Base-by-base conservation (phyloP, 352 stramenopile species). In the Elongisporangium undulatum region DNA sequence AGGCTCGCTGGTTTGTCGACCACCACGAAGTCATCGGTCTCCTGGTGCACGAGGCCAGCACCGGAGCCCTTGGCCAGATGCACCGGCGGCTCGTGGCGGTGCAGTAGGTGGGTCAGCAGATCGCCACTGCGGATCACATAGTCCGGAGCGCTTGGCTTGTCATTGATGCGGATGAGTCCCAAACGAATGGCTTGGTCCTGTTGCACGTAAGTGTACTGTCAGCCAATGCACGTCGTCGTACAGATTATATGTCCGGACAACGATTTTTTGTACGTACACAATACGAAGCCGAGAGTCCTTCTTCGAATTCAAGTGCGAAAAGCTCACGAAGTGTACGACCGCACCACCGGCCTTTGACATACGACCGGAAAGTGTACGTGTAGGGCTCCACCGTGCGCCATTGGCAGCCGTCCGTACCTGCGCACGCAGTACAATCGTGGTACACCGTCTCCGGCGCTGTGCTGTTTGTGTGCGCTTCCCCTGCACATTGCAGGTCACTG, bases 71-170 rank as follows among this genome's bases (percentile, higher is more conserved):
- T 23, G 15, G 69, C 51, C 22, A 72, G 41, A 62, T 85, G 78
- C 3, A 98, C 85, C 29, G 75, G 80, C 19, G 96, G 94, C 72
- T 99, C 96, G 67, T 98, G 94, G 26, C 94, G 90, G 85, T 98
- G 94, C 38, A 96, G 83, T 17, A 80, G 73, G 68, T 99, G 94
- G 19, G 77, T 80, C 6, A 99, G 64, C 45, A 96, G 80, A 66
- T 99, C 94, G 19, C 75, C 78, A 24, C 82, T 80, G 56, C 89
- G 75, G 52, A 98, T 71, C 19, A 72, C 62, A 51, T 95, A 89
- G 39, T 83, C 65, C 7, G 75, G 58, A 58, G 62, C 29, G 3
- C 82, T 74, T 16, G 69, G 64, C 9, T 76, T 63, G 39, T 79
- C 80, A 49, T 96, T 97, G 19, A 99, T 78, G 26, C 84, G 80